Evolutionary conservation across 805 yeast genomes (phyloP).

Genomic region (Metahyphopichia silvanorum): DNA sequence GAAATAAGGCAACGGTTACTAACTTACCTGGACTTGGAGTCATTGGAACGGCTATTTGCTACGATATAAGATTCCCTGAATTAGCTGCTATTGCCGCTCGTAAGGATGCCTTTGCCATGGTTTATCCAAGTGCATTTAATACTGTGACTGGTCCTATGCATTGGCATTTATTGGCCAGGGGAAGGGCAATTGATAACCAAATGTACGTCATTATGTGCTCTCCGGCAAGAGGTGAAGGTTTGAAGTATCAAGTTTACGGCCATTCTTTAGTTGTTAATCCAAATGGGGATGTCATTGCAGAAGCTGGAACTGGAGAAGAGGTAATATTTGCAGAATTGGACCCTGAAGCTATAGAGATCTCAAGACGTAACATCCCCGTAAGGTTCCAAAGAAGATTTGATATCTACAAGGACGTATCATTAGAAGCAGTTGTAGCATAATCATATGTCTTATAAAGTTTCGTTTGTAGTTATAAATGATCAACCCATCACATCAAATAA

Average conservation of each 20-base stretch:
- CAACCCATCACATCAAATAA: not conserved
- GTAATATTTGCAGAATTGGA: slow-evolving; percentile 73
- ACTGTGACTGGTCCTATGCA: slow-evolving; percentile 73
- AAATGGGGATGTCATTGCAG: slow-evolving; percentile 55
- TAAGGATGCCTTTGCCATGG: slow-evolving; percentile 59
- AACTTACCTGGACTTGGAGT: slow-evolving; percentile 61
- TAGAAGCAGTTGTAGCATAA: slow-evolving; percentile 5
- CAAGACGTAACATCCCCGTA: slow-evolving; percentile 68
- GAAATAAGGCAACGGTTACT: slow-evolving; percentile 77
- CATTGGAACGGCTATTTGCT: slow-evolving; percentile 84
- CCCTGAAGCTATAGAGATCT: slow-evolving; percentile 52
- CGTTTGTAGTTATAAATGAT: slow-evolving; percentile 2
- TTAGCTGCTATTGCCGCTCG: slow-evolving; percentile 60
- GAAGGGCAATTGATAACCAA: slow-evolving; percentile 68
- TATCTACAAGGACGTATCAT: slow-evolving; percentile 43
- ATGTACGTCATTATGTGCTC: slow-evolving; percentile 70
- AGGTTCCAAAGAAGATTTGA: slow-evolving; percentile 70
- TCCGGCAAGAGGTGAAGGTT: slow-evolving; percentile 66
- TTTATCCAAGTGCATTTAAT: slow-evolving; percentile 74
- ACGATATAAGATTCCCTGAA: slow-evolving; percentile 79
- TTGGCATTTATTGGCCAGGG: slow-evolving; percentile 65
- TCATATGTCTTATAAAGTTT: slow-evolving; percentile 1
- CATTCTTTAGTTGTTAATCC: slow-evolving; percentile 66
- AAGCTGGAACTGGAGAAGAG: slow-evolving; percentile 78
- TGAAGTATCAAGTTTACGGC: slow-evolving; percentile 63